Conservation (phyloP, 495 filamentous ascomycete species). For the Penicillium pancosmium region DNA sequence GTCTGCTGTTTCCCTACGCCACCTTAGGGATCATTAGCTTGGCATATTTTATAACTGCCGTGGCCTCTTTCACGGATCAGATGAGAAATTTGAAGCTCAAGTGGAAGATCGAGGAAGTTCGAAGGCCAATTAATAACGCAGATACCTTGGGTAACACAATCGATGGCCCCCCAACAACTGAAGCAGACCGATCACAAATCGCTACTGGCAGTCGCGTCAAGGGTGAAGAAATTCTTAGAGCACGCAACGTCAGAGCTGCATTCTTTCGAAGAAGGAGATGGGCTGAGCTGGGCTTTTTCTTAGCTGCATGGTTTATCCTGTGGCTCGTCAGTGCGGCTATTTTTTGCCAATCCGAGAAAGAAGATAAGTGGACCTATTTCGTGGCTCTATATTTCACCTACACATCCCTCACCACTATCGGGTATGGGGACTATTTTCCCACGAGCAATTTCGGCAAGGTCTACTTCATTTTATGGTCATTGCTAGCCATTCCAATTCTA, state of each 20-base stretch:
- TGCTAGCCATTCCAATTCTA: slow-evolving; percentile 15
- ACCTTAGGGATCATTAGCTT: slow-evolving; percentile 75
- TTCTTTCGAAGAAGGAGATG: slow-evolving; percentile 61
- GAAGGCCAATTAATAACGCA: slow-evolving; percentile 38
- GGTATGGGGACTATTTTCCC: slow-evolving; percentile 40
- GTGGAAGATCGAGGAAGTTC: not conserved
- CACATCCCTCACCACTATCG: slow-evolving; percentile 11
- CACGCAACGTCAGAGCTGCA: slow-evolving; percentile 57
- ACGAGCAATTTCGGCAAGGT: slow-evolving; percentile 68
- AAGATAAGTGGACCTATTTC: slow-evolving; percentile 24
- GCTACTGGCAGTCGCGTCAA: not conserved
- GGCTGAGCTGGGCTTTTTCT: slow-evolving; percentile 63
- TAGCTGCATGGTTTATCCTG: slow-evolving; percentile 63
- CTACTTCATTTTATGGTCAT: slow-evolving; percentile 57
- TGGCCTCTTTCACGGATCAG: slow-evolving; percentile 75
- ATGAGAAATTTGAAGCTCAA: slow-evolving; percentile 70
- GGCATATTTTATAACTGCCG: slow-evolving; percentile 79
- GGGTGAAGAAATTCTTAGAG: slow-evolving; percentile 62
- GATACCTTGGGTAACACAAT: not conserved
- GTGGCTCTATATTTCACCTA: slow-evolving; percentile 29
- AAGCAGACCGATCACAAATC: not conserved
- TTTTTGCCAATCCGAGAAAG: slow-evolving; percentile 55
- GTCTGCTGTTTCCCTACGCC: slow-evolving; percentile 72
- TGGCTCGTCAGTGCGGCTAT: slow-evolving; percentile 77
- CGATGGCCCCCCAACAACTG: not conserved